Base-by-base conservation (phyloP, 2,329 filamentous ascomycete genomes). In the Rutstroemia sydowiana region DNA sequence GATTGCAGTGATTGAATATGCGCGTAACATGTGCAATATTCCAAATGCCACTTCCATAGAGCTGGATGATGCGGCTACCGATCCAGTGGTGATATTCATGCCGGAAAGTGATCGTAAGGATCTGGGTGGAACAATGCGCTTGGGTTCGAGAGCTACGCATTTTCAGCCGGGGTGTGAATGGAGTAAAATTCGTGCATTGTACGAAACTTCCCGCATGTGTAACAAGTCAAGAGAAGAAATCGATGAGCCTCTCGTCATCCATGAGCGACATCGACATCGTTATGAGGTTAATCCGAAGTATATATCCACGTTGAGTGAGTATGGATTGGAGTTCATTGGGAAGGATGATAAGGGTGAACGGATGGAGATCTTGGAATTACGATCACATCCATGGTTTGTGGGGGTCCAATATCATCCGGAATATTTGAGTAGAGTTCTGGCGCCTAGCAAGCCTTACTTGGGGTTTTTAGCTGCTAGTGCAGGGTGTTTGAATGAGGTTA, bases 351-450 rank as follows among this genome's bases (percentile, higher is more conserved):
- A 77, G 54, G 87, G 85, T 40, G 79, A 85, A 60, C 79, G 89
- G 23, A 89, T 93, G 84, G 89, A 95, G 71, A 78, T 90, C 46
- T 72, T 95, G 30, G 89, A 95, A 70, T 71, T 95, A 55, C 82
- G 83, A 66, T 83, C 92, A 57, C 89, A 95, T 67, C 87, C 86
- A 0, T 95, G 80, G 75, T 95, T 84, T 61, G 87, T 95, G 18
- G 84, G 85, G 56, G 86, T 93, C 7, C 90, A 95, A 69, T 92
- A 85, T 69, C 90, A 95, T 68, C 89, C 91, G 2, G 90, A 95
- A 69, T 95, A 92, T 65, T 74, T 88, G 47, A 85, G 79, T 60
- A 77, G 85, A 48, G 89, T 93, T 2, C 71, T 95, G 55, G 74
- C 79, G 45, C 88, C 88, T 0, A 85, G 79, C 64, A 81, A 81